These are phyloP conservation scores for Caloboletus firmus DNA, from an alignment of 1,284 basidiomycete genomes.

Conservation along the genomic window DNA sequence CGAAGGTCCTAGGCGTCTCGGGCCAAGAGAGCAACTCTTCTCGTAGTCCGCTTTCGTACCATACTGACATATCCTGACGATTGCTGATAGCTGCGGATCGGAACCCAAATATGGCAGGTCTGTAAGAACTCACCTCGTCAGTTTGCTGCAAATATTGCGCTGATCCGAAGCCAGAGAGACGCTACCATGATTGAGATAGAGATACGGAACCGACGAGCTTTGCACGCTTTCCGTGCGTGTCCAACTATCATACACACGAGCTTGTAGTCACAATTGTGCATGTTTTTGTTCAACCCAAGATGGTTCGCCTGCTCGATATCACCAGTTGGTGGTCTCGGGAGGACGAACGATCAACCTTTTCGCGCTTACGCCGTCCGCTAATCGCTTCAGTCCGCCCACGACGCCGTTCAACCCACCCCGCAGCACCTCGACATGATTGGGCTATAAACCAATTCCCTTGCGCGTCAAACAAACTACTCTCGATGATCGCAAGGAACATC, in stretches of 20 bases:
- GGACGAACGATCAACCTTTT: slow-evolving; percentile 21
- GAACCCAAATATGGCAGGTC: too few relatives aligned
- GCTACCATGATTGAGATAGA: too few relatives aligned
- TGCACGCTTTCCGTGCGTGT: neutral
- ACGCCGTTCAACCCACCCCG: slow-evolving; percentile 13
- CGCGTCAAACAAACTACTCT: neutral
- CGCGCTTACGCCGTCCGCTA: slow-evolving; percentile 15
- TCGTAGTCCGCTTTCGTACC: too few relatives aligned
- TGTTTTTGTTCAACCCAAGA: neutral
- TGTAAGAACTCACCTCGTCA: too few relatives aligned
- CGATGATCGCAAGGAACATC: too few relatives aligned
- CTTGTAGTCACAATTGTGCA: neutral
- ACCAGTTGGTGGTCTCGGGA: slow-evolving; percentile 11
- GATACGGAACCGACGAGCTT: too few relatives aligned
- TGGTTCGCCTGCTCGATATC: neutral
- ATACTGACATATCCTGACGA: too few relatives aligned
- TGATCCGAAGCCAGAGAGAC: too few relatives aligned
- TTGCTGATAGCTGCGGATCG: too few relatives aligned
- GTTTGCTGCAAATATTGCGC: too few relatives aligned
- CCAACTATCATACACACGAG: neutral
- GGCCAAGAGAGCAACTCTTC: too few relatives aligned
- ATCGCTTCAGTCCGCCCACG: slow-evolving; percentile 6
- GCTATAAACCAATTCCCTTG: neutral
- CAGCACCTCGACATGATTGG: slow-evolving; percentile 18
- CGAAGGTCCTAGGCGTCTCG: too few relatives aligned